phyloP scores from a whole-genome alignment of 2,329 filamentous ascomycete species.

The Ilyonectria robusta region DNA sequence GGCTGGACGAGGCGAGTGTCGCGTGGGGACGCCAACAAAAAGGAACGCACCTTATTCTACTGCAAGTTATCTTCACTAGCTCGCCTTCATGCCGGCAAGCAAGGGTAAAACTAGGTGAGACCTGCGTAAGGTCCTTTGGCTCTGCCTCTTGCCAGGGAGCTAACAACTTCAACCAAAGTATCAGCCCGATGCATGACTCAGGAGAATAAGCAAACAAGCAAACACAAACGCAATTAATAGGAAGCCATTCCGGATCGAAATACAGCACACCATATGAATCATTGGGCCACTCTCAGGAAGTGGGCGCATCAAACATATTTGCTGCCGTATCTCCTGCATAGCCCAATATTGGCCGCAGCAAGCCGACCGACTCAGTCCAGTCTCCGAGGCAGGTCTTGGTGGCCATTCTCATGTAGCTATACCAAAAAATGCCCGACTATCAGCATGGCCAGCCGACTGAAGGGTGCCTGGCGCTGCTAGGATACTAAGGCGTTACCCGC shows the following conservation, averaged over 20 bases:
- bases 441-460: neutral
- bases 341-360: neutral
- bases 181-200: neutral
- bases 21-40: conserved; percentile 10
- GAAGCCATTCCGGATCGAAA: conserved; percentile 3
- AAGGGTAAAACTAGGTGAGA: conserved; percentile 10
- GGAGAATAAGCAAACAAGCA: neutral
- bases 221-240: neutral
- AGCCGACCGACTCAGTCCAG: neutral
- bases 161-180: neutral
- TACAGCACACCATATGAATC: neutral
- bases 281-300: neutral
- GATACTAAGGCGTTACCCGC: neutral
- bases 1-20: conserved; percentile 6
- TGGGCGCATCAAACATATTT: conserved; percentile 1
- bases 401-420: neutral
- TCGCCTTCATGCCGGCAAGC: neutral
- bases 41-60: neutral
- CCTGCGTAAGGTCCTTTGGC: conserved; percentile 2
- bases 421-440: neutral
- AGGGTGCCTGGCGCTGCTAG: neutral
- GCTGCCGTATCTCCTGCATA: neutral
- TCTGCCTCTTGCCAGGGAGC: neutral
- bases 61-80: conserved; percentile 9
- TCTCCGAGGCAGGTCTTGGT: conserved; percentile 8